A percentile compares a stretch with the other conserved stretches of the same genome.
Evolutionary conservation across 192 early-diverging fungal species (phyloP).

Genomic region (Coemansia sp.): DNA sequence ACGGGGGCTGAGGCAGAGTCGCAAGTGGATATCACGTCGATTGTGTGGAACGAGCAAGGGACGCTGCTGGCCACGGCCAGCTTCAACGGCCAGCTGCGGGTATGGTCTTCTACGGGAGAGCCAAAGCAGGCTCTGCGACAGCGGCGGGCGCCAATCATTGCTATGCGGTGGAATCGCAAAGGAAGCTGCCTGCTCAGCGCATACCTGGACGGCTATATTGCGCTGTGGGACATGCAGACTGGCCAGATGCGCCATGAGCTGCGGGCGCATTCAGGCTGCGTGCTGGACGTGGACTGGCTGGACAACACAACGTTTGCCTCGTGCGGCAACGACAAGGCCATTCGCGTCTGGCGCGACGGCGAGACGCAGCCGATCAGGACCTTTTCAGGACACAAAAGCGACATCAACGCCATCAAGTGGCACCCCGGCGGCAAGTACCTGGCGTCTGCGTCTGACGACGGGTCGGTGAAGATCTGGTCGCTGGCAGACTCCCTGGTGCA

Average conservation of each 20-base stretch:
- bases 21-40: constrained; percentile 73
- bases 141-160: constrained; percentile 78
- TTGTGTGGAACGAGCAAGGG: constrained; percentile 84
- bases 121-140: constrained; percentile 60
- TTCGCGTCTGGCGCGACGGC: constrained; percentile 79
- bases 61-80: constrained; percentile 78
- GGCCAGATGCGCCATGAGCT: constrained; percentile 59
- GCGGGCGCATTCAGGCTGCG: constrained; percentile 45
- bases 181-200: constrained; percentile 73
- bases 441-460: constrained; percentile 50
- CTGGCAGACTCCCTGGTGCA: constrained; percentile 22
- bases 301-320: constrained; percentile 91
- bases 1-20: constrained; percentile 41
- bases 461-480: constrained; percentile 49
- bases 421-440: constrained; percentile 47
- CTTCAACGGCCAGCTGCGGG: constrained; percentile 79
- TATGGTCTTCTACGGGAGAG: constrained; percentile 73
- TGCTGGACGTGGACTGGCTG: constrained; percentile 90
- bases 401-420: constrained; percentile 52
- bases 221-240: constrained; percentile 80
- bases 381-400: constrained; percentile 74
- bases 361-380: constrained; percentile 63
- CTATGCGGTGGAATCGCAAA: constrained; percentile 81
- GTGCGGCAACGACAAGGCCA: constrained; percentile 73
- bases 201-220: constrained; percentile 73